A percentile compares a stretch with the other conserved stretches of the same genome.
phyloP scores from a whole-genome alignment of 768 basidiomycete species.

The Podaxis sp. region DNA sequence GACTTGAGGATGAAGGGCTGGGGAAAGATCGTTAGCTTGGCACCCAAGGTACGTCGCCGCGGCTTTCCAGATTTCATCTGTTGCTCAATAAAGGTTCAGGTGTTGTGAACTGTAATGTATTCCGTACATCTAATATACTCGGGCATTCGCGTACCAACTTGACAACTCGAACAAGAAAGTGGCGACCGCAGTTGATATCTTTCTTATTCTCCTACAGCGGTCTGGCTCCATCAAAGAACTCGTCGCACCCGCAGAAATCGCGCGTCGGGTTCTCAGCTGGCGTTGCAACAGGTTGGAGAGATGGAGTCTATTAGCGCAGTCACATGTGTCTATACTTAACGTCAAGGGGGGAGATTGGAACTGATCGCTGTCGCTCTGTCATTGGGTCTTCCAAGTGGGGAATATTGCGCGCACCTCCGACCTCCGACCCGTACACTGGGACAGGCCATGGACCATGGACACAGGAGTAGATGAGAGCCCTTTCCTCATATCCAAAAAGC shows the following conservation, averaged over 20 bases:
- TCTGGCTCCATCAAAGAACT: neutral
- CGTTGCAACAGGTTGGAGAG: too few species aligned
- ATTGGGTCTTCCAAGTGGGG: neutral
- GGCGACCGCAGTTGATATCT: neutral
- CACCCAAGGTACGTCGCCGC: constrained; percentile 72
- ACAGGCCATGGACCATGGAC: neutral
- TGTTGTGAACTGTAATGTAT: constrained; percentile 17
- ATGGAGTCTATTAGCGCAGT: too few species aligned
- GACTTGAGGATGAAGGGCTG: constrained; percentile 90
- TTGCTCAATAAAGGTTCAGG: constrained; percentile 10
- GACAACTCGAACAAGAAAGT: neutral
- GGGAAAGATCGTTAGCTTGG: constrained; percentile 91
- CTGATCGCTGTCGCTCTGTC: neutral
- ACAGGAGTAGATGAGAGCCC: neutral
- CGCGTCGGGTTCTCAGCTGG: neutral
- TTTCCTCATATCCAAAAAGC: neutral
- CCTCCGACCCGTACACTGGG: too few species aligned
- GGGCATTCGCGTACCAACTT: neutral
- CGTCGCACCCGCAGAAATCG: neutral
- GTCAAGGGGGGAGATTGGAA: too few species aligned
- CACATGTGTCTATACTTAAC: too few species aligned
- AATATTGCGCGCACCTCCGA: neutral
- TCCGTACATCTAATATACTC: constrained; percentile 5
- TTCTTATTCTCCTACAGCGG: neutral
- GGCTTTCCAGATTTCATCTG: neutral